Conservation (phyloP, 106 monocot genomes). For the Chionographis japonica region DNA sequence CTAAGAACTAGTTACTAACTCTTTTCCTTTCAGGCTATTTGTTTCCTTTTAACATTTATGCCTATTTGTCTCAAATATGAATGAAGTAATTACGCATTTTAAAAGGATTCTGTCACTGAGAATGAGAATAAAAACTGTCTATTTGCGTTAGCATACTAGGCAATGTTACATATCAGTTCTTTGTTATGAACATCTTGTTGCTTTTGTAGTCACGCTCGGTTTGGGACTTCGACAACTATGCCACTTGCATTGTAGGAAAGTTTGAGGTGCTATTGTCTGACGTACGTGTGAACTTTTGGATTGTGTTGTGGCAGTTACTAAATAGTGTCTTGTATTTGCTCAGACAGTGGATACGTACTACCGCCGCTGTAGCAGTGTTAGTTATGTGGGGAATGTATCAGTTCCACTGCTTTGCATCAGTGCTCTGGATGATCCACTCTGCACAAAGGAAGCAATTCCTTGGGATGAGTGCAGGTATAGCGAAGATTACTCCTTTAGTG, state of each 20-base stretch:
- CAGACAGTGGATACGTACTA: conserved; percentile 98
- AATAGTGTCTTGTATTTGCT: conserved; percentile 9
- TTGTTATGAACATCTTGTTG: not conserved
- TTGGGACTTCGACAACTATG: conserved; percentile 87
- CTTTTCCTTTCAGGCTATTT: too few species aligned
- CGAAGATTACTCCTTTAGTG: not conserved
- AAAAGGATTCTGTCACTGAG: too few species aligned
- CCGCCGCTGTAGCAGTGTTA: conserved; percentile 70
- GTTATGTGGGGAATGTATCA: conserved; percentile 58
- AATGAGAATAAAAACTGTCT: too few species aligned
- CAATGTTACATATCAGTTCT: too few species aligned
- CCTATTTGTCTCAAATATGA: too few species aligned
- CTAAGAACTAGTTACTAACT: too few species aligned
- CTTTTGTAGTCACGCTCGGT: conserved; percentile 57
- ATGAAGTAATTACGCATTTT: too few species aligned
- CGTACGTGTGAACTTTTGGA: not conserved
- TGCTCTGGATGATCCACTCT: conserved; percentile 94
- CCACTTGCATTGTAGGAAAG: conserved; percentile 72
- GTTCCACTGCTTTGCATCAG: conserved; percentile 81
- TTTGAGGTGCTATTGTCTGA: conserved; percentile 57
- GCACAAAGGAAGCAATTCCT: conserved; percentile 95
- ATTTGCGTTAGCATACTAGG: too few species aligned
- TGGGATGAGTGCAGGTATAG: conserved; percentile 94
- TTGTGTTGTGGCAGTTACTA: not conserved
- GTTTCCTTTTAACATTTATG: too few species aligned